Evolutionary conservation across 2,329 filamentous ascomycete genomes (phyloP).

Genomic region (Pseudovirgaria hyperparasitica): DNA sequence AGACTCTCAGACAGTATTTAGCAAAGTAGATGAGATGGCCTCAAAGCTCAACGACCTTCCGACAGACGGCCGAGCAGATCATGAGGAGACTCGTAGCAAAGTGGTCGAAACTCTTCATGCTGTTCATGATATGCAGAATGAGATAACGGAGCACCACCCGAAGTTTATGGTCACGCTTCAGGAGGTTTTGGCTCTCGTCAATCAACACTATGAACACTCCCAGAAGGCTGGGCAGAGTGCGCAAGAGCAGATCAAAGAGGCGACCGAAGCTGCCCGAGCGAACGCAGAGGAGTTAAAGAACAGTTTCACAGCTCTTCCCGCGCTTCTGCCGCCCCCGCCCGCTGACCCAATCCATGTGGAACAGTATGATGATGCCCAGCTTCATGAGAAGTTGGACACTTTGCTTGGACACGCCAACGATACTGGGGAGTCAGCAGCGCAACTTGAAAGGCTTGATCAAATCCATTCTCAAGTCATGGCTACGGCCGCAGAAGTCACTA

Average conservation of each 20-base stretch:
- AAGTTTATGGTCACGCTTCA: slow-evolving; percentile 78
- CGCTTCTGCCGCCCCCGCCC: slow-evolving; percentile 29
- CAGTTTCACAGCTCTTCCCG: slow-evolving; percentile 29
- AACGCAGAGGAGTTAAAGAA: slow-evolving; percentile 29
- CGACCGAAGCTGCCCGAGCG: slow-evolving; percentile 30
- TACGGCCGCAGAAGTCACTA: slow-evolving; percentile 71
- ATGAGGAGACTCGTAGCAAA: slow-evolving; percentile 71
- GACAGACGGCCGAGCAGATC: slow-evolving; percentile 60
- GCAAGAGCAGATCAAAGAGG: slow-evolving; percentile 27
- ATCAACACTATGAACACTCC: slow-evolving; percentile 79
- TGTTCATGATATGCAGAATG: slow-evolving; percentile 64
- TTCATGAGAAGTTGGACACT: slow-evolving; percentile 44
- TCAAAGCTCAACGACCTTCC: slow-evolving; percentile 64
- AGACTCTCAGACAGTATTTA: slow-evolving; percentile 77
- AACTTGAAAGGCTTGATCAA: slow-evolving; percentile 72
- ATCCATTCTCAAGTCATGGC: slow-evolving; percentile 79
- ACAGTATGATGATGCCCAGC: slow-evolving; percentile 38
- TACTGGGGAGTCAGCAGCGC: slow-evolving; percentile 56
- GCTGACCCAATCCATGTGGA: slow-evolving; percentile 16
- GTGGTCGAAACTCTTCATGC: slow-evolving; percentile 60
- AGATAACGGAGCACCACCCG: slow-evolving; percentile 73
- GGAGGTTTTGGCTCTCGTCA: slow-evolving; percentile 71
- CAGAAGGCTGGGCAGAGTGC: slow-evolving; percentile 42
- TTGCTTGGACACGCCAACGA: slow-evolving; percentile 46
- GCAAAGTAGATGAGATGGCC: slow-evolving; percentile 67